These are phyloP conservation scores for Hymenoscyphus albidus DNA, from an alignment of 2,329 filamentous ascomycete species.

Conservation along the genomic window DNA sequence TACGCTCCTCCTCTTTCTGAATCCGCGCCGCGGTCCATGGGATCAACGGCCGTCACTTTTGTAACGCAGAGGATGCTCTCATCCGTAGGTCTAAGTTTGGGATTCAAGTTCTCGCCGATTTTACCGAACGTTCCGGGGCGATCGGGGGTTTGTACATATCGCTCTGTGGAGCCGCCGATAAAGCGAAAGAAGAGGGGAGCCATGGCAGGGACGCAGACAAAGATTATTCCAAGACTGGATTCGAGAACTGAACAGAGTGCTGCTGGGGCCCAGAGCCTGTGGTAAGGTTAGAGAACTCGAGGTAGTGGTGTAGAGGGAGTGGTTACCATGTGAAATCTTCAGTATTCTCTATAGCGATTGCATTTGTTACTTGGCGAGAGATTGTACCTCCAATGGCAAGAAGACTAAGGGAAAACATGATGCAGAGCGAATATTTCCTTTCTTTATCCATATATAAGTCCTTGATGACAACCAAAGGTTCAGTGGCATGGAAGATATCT, in stretches of 20 bases:
- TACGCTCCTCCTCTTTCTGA: neutral
- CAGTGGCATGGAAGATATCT: constrained; percentile 15
- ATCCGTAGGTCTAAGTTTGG: constrained; percentile 12
- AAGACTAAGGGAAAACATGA: constrained; percentile 16
- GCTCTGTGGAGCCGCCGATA: constrained; percentile 8
- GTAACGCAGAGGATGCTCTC: constrained; percentile 14
- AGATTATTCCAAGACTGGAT: constrained; percentile 17
- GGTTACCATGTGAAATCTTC: constrained; percentile 15
- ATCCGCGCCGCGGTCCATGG: neutral
- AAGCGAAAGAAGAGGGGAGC: constrained; percentile 13
- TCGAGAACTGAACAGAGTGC: constrained; percentile 18
- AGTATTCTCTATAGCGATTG: constrained; percentile 7
- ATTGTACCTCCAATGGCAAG: constrained; percentile 17
- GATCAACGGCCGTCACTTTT: constrained; percentile 9
- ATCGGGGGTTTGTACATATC: constrained; percentile 8
- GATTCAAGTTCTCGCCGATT: constrained; percentile 7
- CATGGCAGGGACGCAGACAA: constrained; percentile 19
- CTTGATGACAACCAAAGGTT: constrained; percentile 12
- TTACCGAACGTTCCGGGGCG: constrained; percentile 11
- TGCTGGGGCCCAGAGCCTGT: constrained; percentile 18
- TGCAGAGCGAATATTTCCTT: constrained; percentile 12
- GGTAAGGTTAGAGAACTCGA: neutral
- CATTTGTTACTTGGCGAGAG: constrained; percentile 15
- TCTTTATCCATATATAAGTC: constrained; percentile 15
- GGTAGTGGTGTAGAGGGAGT: neutral